Percentiles rank a stretch among this genome's conserved stretches.
Conservation (phyloP, 768 basidiomycete species). For the Holtermannia corniformis region DNA sequence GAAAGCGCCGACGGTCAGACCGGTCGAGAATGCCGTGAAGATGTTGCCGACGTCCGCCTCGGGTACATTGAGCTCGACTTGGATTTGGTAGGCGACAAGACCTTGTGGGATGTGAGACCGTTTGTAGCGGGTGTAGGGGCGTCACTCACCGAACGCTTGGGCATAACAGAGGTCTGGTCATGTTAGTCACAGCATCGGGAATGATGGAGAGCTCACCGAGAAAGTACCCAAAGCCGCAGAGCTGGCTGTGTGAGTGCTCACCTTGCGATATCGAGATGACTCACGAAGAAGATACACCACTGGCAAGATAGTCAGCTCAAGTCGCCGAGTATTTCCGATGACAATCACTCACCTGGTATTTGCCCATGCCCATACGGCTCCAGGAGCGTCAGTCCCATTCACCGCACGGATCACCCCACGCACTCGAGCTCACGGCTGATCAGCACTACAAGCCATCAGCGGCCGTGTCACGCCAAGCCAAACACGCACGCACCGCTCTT, state of each 20-base stretch:
- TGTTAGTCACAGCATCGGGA: background rate
- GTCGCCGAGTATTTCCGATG: background rate
- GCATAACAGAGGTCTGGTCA: constrained; percentile 37
- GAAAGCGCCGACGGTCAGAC: constrained; percentile 37
- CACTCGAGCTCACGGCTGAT: constrained; percentile 37
- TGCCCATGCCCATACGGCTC: constrained; percentile 30
- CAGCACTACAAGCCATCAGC: constrained; percentile 8
- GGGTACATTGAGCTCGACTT: constrained; percentile 33
- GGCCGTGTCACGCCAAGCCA: background rate
- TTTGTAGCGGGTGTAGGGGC: background rate
- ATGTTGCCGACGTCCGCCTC: constrained; percentile 23
- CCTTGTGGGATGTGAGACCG: constrained; percentile 6
- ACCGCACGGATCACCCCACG: constrained; percentile 1
- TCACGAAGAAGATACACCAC: constrained; percentile 34
- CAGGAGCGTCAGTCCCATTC: background rate
- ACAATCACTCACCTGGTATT: constrained; percentile 21
- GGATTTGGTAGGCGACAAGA: constrained; percentile 24
- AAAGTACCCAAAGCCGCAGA: constrained; percentile 43
- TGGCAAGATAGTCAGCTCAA: constrained; percentile 1
- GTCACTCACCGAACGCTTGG: constrained; percentile 24
- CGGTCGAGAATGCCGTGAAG: constrained; percentile 35
- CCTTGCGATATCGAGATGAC: background rate
- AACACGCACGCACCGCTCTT: constrained; percentile 11
- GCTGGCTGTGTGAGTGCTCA: background rate
- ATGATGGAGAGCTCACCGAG: constrained; percentile 7